Base-by-base conservation (phyloP, 805 yeast species). In the Kodamaea laetipori region DNA sequence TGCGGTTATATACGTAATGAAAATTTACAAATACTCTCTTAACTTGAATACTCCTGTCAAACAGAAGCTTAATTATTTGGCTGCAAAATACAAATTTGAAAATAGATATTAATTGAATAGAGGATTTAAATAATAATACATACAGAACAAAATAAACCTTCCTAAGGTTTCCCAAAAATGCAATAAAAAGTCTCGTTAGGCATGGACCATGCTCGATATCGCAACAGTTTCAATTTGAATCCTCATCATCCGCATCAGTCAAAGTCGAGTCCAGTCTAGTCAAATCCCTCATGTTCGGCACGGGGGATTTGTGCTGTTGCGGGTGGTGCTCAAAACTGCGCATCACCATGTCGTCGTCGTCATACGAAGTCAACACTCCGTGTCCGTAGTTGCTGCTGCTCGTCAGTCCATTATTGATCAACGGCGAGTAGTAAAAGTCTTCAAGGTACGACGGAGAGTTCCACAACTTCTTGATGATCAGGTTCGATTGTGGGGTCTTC, bases 381-480 rank as follows among this genome's bases (percentile, higher is more conserved):
- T 38, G 28, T 19, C 38, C 37, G 19, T 12, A 19, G 6, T 44
- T 44, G 34, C 41, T 34, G 13, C 35, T 32, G 8, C 38, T 26
- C 12, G 31, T 31, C 7, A 35, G 27, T 15, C 44, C 44, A 26
- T 30, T 45, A 23, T 39, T 39, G 27, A 44, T 37, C 28, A 50
- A 39, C 1, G 67, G 61, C 16, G 84, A 78, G 31, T 80, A 75
- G 52, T 81, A 80, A 55, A 82, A 82, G 52, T 82, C 88, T 46
- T 82, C 87, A 44, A 81, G 65, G 53, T 79, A 80, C 2, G 82
- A 73, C 10, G 87, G 87, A 15, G 86, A 80, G 53, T 78, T 75
- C 84, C 86, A 81, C 35, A 79, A 64, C 53, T 74, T 79, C 50
- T 72, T 74, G 57, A 74, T 61, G 13, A 73, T 66, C 6, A 80